Evolutionary conservation across 208 protist genomes (phyloP).

Genomic region (Leishmania mexicana): DNA sequence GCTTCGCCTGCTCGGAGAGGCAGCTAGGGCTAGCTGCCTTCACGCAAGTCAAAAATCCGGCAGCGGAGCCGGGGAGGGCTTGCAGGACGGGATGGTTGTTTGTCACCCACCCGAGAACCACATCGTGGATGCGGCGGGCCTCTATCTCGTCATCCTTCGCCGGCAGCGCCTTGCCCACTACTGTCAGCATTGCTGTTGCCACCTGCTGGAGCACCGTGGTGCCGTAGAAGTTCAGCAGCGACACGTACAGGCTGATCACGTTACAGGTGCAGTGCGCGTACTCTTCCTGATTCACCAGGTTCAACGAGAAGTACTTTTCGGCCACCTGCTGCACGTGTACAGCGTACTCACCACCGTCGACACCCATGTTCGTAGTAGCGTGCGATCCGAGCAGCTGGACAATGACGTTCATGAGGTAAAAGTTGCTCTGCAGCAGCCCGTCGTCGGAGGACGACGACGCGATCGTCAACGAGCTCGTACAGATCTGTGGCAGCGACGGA

Average conservation of each 20-base stretch:
- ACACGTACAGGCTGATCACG: constrained; percentile 61
- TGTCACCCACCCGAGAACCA: constrained; percentile 64
- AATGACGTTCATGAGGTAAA: constrained; percentile 79
- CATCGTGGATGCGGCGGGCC: constrained; percentile 73
- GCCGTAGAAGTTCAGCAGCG: constrained; percentile 59
- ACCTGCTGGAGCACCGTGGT: constrained; percentile 21
- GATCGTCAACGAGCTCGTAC: constrained; percentile 51
- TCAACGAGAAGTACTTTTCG: constrained; percentile 38
- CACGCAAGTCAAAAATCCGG: constrained; percentile 47
- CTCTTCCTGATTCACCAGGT: constrained; percentile 33
- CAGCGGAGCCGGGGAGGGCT: constrained; percentile 17
- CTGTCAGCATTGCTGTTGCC: constrained; percentile 38
- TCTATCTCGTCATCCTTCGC: constrained; percentile 76
- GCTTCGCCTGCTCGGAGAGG: constrained; percentile 58
- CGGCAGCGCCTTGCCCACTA: constrained; percentile 58
- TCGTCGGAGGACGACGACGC: constrained; percentile 48
- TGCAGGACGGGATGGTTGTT: constrained; percentile 52
- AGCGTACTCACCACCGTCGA: constrained; percentile 52
- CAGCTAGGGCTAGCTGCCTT: constrained; percentile 37
- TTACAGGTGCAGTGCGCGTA: constrained; percentile 73
- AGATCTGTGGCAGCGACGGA: constrained; percentile 50
- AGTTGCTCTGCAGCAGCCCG: constrained; percentile 66
- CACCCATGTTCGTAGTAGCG: constrained; percentile 21
- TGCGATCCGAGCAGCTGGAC: constrained; percentile 58
- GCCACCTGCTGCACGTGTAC: constrained; percentile 45